phyloP scores from a whole-genome alignment of 1,284 basidiomycete genomes.

The Phenoliferia sp. region DNA sequence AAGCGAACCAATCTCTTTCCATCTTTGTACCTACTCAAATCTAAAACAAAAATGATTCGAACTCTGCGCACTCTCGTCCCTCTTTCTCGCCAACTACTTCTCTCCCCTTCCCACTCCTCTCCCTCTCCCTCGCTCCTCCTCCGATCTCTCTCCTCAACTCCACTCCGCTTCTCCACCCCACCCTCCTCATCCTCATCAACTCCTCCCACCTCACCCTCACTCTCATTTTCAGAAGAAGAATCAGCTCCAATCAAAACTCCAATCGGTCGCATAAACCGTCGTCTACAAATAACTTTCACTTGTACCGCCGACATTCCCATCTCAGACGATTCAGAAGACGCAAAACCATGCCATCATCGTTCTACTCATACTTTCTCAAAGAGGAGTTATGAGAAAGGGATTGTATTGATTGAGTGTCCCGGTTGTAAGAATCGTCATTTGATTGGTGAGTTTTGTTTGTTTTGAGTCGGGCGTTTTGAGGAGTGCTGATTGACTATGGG shows the following conservation, averaged over 20 bases:
- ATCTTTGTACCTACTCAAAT: too few relatives aligned
- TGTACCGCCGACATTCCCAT: constrained; percentile 57
- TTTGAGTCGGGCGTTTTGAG: not conserved
- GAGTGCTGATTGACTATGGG: not conserved
- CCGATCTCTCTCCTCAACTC: not conserved
- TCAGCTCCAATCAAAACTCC: constrained; percentile 9
- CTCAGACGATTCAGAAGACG: not conserved
- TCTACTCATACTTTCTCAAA: constrained; percentile 85
- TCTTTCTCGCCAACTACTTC: not conserved
- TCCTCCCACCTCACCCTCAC: not conserved
- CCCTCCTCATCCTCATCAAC: not conserved
- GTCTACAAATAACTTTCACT: constrained; percentile 61
- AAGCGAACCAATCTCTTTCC: too few relatives aligned
- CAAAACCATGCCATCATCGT: constrained; percentile 61
- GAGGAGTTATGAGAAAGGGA: constrained; percentile 76
- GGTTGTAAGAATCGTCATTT: constrained; percentile 78
- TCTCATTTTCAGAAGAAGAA: not conserved
- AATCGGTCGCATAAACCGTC: constrained; percentile 31
- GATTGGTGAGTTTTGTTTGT: constrained; percentile 20
- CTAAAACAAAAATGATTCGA: not conserved
- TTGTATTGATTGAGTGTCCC: constrained; percentile 89
- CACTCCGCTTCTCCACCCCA: constrained; percentile 1
- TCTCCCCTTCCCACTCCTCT: not conserved
- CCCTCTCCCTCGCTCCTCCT: not conserved
- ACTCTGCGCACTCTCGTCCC: not conserved